These are phyloP conservation scores for Melocanna baccifera DNA, from an alignment of 176 grass and related monocot genomes.

Conservation along the genomic window DNA sequence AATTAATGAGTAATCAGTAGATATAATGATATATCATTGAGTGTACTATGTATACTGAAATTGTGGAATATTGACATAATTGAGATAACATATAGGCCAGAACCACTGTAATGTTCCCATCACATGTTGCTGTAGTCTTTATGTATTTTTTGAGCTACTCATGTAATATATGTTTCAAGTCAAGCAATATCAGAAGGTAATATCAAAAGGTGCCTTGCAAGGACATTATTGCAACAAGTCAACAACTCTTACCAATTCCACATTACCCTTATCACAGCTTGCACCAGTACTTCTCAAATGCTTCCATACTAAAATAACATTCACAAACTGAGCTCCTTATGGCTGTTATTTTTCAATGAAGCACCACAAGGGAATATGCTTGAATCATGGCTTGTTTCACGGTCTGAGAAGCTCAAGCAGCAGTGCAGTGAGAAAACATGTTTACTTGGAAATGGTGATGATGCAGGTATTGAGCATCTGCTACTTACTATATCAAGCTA, in stretches of 20 bases:
- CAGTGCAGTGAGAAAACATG: slow-evolving; percentile 22
- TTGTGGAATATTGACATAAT: neutral
- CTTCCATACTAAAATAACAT: neutral
- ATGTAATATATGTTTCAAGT: neutral
- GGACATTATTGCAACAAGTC: neutral
- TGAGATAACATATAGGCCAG: neutral
- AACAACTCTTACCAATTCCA: slow-evolving; percentile 15
- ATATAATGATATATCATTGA: neutral
- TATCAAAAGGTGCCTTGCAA: neutral
- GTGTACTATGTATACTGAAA: neutral
- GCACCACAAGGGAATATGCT: slow-evolving; percentile 59
- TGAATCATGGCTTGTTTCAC: slow-evolving; percentile 68
- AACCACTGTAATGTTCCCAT: neutral
- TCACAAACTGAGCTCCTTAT: neutral
- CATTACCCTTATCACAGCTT: slow-evolving; percentile 8
- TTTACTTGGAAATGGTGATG: slow-evolving; percentile 32
- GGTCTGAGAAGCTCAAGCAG: slow-evolving; percentile 45
- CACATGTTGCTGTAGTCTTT: neutral
- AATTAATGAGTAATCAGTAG: neutral
- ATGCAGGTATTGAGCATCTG: slow-evolving; percentile 47
- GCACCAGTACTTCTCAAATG: neutral
- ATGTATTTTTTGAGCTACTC: neutral
- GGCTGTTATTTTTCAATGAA: slow-evolving; percentile 36
- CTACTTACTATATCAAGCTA: neutral
- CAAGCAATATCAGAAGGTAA: neutral